Evolutionary conservation across 805 yeast species (phyloP), one percentile per base, ranked within the genome.

Genomic region (Phaffomyces opuntiae): DNA sequence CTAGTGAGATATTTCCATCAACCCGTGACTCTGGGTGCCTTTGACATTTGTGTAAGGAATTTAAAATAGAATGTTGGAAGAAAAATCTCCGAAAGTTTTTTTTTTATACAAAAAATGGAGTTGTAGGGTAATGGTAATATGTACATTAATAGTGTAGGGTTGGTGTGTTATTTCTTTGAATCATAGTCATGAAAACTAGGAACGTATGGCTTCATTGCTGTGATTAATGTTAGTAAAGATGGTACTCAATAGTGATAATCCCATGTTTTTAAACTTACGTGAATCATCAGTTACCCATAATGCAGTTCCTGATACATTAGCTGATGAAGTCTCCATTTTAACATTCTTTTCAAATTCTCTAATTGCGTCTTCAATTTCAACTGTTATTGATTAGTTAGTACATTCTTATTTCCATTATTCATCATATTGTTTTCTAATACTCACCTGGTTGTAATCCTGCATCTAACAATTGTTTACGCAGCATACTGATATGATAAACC

Each of bases 1-100:
- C 61, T 65, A 64, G 55, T 49, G 66, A 39, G 47, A 51, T 53
- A 47, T 44, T 37, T 43, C 54, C 50, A 49, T 51, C 66, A 64
- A 61, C 65, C 69, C 73, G 75, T 70, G 75, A 70, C 75, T 70
- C 75, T 70, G 91, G 93, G 91, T 82, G 90, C 85, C 93, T 83
- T 13, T 29, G 31, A 29, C 31, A 29, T 29, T 29, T 16, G 53
- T 49, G 45, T 36, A 56, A 59, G 31, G 41, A 45, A 33, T 40
- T 39, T 37, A 26, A 31, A n/a, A 31, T 39, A 37, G 36, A 42
- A 9, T 9, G 12, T 9, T 8, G n/a, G 14, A 38, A 32, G 41
- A 38, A 19, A 29, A 25, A 5, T 33, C 9, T 1, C 7, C 14
- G 35, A 33, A 33, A 33, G 14, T 9, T n/a, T 33, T 33, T 33